Base-by-base conservation (phyloP, 805 yeast species). In the Spencermartinsiella europaea region DNA sequence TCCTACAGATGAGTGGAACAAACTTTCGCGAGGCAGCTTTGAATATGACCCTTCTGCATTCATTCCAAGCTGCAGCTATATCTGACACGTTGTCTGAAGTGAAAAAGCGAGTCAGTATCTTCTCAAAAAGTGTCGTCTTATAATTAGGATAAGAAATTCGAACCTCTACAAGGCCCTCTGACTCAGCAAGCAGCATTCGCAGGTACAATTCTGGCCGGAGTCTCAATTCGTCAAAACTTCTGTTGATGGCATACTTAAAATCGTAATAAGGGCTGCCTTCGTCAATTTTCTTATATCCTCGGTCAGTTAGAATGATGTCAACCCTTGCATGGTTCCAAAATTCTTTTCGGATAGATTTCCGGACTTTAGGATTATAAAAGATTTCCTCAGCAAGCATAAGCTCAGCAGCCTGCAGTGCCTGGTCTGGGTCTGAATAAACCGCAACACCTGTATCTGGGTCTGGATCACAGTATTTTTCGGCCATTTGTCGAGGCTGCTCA, bases 101-200 rank as follows among this genome's bases (percentile, higher is more conserved):
- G 39, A 62, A 49, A 38, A 56, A 58, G 19, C 48, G 46, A 7
- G 70, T 62, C 56, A 73, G 65, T 34, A 73, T 72, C 4, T 55
- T 54, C 39, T 63, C 61, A 63, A 75, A 57, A 51, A 71, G 45
- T 46, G 69, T 53, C 14, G 61, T 52, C 61, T 71, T 51, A 69
- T 69, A 58, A 61, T 65, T 71, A 56, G 79, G 70, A 54, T 75
- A 67, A 69, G 77, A 64, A 33, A 90, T 75, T 37, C 83, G 76
- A 19, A 89, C 74, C 42, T 73, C 77, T 39, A 86, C 74, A 47
- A 85, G 75, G 27, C 95, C 95, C 53, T 79, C 73, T 4, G 80
- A 65, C 63, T 93, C 99, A 2, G 98, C 99, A 59, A 85, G 90
- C 42, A 90, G 67, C 95, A 93, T 93, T 59, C 95, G 77, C 58